These are phyloP conservation scores for Euphorbia lathyris DNA, from an alignment of 345 rosid species.

Conservation along the genomic window DNA sequence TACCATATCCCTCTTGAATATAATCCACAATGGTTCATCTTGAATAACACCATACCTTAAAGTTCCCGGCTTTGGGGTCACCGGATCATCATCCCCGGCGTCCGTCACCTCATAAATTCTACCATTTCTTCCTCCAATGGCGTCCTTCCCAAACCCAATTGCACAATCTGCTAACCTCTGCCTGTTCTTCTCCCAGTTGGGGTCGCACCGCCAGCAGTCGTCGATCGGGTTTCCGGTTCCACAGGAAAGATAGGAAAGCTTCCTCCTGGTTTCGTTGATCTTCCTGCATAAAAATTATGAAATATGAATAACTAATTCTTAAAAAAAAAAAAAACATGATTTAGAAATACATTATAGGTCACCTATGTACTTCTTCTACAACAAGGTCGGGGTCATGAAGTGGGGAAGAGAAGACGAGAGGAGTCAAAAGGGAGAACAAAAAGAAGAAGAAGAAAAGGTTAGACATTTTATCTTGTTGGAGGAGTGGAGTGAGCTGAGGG, in stretches of 20 bases:
- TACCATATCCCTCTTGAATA: constrained; percentile 29
- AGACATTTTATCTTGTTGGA: constrained; percentile 20
- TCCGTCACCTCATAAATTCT: constrained; percentile 24
- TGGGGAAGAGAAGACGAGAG: constrained; percentile 27
- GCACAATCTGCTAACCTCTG: constrained; percentile 29
- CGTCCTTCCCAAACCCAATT: constrained; percentile 30
- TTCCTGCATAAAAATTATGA: constrained; percentile 3
- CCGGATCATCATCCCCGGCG: constrained; percentile 20
- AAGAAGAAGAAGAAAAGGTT: constrained; percentile 12
- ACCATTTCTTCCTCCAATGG: constrained; percentile 26
- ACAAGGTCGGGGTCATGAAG: constrained; percentile 42
- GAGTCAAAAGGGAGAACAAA: constrained; percentile 14
- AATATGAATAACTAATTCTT: too few species aligned
- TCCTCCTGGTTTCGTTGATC: constrained; percentile 28
- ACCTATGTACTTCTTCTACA: constrained; percentile 43
- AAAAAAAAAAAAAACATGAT: too few species aligned
- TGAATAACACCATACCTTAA: constrained; percentile 25
- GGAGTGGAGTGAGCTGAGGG: neutral
- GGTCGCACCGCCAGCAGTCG: constrained; percentile 32
- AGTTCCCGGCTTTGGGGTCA: constrained; percentile 28
- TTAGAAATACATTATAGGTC: too few species aligned
- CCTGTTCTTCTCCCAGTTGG: constrained; percentile 21
- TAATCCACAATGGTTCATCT: constrained; percentile 29
- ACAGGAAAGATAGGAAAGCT: constrained; percentile 19
- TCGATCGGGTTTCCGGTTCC: constrained; percentile 30